phyloP scores from a whole-genome alignment of 495 filamentous ascomycete species.

The Neurospora tetraspora region DNA sequence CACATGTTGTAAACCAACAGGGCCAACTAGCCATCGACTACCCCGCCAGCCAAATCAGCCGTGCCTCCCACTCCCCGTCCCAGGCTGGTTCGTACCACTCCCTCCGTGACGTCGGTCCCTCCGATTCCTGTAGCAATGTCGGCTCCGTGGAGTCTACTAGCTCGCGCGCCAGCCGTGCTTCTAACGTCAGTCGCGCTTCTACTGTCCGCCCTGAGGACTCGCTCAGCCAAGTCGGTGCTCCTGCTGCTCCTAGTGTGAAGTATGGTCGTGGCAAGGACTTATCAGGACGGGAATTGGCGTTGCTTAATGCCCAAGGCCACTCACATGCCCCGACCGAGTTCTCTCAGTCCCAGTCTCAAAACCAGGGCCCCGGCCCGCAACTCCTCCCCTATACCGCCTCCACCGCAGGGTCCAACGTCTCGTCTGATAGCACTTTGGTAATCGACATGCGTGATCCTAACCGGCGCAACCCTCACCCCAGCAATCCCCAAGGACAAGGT shows the following conservation, averaged over 20 bases:
- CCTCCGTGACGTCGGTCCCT: neutral
- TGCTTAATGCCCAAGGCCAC: neutral
- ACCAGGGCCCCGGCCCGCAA: neutral
- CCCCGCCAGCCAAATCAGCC: neutral
- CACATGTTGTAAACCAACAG: neutral
- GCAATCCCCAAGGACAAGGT: neutral
- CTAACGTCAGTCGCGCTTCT: neutral
- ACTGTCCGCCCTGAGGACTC: neutral
- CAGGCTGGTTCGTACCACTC: neutral
- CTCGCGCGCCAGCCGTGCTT: neutral
- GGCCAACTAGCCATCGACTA: neutral
- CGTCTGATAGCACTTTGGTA: neutral
- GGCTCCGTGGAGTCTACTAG: neutral
- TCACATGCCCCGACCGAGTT: neutral
- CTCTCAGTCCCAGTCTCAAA: neutral
- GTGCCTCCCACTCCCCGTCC: neutral
- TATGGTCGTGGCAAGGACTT: neutral
- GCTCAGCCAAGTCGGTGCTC: neutral
- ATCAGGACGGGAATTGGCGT: neutral
- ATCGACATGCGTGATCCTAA: neutral
- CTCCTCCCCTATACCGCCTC: neutral
- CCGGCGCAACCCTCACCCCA: too few species aligned
- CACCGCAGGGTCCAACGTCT: neutral
- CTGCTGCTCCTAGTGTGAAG: too few species aligned
- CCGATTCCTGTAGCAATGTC: neutral